Base-by-base conservation (phyloP, 495 filamentous ascomycete species). In the Glarea lozoyensis region DNA sequence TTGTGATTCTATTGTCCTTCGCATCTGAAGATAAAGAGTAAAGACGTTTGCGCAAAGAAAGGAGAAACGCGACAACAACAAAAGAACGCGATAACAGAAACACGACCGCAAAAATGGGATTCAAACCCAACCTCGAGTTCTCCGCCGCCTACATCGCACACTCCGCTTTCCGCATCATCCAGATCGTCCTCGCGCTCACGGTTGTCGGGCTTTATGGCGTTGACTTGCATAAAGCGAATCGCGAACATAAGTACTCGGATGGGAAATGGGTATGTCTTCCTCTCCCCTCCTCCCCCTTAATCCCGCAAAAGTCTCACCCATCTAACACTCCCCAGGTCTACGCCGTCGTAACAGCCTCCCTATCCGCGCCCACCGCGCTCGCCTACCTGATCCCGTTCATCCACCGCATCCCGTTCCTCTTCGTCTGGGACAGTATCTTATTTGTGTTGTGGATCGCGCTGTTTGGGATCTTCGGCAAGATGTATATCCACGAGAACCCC, bases 171-270 rank as follows among this genome's bases (percentile, higher is more conserved):
- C 82, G 86, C 55, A 70, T 86, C 62, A 56, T 75, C 34, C 82
- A 89, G 52, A 78, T 94, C 56, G 66, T 81, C 49, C 67, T 93
- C 47, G 85, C 78, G 15, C 54, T 94, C 36, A 70, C 79, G 0
- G 84, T 92, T 43, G 74, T 79, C 46, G 87, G 79, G 3, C 77
- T 95, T 24, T 95, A 95, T 58, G 84, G 80, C 42, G 56, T 66
- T 24, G 82, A 92, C 54, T 64, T 93, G 9, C 61, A 75, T 43
- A 58, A 70, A 35, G 78, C 82, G 7, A 60, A 62, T n/a, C 59
- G 76, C 25, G 57, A 66, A 7, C 53, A 66, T 43, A 53, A 65
- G 20, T 63, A 73, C 43, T 57, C 63, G 3, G 70, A 86, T 55
- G 61, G 72, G 2, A 81, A 80, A 70, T 93, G 86, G 84, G 73